Base-by-base conservation (phyloP, 306 rosid species). In the Mimosa bimucronata region DNA sequence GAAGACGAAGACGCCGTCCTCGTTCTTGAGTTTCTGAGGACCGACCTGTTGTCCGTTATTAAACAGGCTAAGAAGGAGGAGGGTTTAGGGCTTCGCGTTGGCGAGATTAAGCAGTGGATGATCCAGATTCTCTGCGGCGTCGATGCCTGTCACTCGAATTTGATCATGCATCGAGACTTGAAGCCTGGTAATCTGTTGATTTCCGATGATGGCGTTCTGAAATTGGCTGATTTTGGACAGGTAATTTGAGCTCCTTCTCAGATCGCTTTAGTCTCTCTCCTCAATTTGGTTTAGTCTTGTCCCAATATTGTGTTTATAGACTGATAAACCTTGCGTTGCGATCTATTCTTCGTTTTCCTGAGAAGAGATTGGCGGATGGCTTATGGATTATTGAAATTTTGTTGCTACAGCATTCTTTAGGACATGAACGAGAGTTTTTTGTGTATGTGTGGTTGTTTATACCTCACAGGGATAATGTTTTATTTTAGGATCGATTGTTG, bases 221-320 rank as follows among this genome's bases (percentile, higher is more conserved):
- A 94, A 71, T 61, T 94, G 37, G 95, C 97, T 0, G 97, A 94
- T 91, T 91, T 94, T 76, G 97, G 98, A 53, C 98, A 92, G 98
- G 98, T 94, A 77, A 76, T 9, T 72, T 60, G 66, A 60, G 14
- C 25, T 26, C 9, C 23, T 26, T 38, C 9, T 66, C 28, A 9
- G 65, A 69, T 55, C 71, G 53, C 75, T 61, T 61, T 40, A 75
- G 55, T 23, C 19, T 77, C 6, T 6, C 19, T 26, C 6, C 12
- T 60, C 19, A 68, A 67, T 50, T 65, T 41, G 14, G 9, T 61
- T 62, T 62, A 30, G 62, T n/a, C n/a, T 66, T 44, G 58, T 48
- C 57, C 65, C 29, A 38, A 40, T 19, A n/a, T 19, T 13, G 25
- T 41, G 42, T 12, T 78, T 26, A 6, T 30, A 53, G 26, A 18